Conservation (phyloP, 2,329 filamentous ascomycete species). For the Pezicula carpinea region DNA sequence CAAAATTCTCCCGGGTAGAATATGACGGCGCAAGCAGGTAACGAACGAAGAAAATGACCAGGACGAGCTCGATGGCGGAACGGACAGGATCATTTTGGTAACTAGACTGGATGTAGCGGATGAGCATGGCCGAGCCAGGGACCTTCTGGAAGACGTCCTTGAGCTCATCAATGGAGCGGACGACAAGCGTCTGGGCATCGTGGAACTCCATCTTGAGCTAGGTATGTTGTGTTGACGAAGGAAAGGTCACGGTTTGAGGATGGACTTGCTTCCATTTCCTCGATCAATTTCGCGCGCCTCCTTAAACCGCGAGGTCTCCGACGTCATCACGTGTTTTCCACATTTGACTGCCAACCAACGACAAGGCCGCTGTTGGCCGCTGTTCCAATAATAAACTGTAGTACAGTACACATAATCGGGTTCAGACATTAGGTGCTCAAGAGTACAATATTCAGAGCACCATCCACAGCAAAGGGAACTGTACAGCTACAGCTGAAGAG, state of each 20-base stretch:
- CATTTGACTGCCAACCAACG: too few species aligned
- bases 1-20: conserved; percentile 83
- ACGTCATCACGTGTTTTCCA: background rate
- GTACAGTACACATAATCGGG: too few species aligned
- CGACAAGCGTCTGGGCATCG: conserved; percentile 51
- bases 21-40: conserved; percentile 92
- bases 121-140: conserved; percentile 87
- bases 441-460: too few species aligned
- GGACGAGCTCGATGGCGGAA: conserved; percentile 85
- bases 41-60: conserved; percentile 92
- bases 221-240: background rate
- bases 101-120: conserved; percentile 93
- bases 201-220: conserved; percentile 55
- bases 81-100: conserved; percentile 97
- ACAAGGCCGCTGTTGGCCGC: too few species aligned
- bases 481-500: too few species aligned
- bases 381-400: too few species aligned
- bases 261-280: background rate
- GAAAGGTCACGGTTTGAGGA: background rate
- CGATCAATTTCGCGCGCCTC: background rate
- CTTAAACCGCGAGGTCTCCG: background rate
- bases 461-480: too few species aligned
- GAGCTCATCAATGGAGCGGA: conserved; percentile 47
- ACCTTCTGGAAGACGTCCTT: conserved; percentile 76
- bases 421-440: too few species aligned